These are phyloP conservation scores for Ophiognomonia clavigignenti-juglandacearum DNA, from an alignment of 2,329 filamentous ascomycete genomes.

Conservation along the genomic window DNA sequence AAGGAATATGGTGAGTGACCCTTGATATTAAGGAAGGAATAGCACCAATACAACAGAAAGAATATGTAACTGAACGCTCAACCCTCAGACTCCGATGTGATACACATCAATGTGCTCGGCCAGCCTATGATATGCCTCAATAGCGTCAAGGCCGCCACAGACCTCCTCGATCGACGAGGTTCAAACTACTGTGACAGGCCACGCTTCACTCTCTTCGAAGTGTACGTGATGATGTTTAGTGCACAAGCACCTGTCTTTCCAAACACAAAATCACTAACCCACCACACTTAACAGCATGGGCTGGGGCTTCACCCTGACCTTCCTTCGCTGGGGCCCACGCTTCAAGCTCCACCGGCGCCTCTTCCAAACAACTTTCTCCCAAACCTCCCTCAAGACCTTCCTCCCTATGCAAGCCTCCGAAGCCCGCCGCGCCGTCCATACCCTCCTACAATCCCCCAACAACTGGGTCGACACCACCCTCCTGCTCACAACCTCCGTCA, in stretches of 20 bases:
- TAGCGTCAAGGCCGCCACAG: constrained; percentile 28
- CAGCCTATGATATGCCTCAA: constrained; percentile 31
- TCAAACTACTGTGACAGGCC: constrained; percentile 32
- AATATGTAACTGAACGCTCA: constrained; percentile 1
- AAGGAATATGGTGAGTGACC: constrained; percentile 25
- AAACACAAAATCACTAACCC: not conserved
- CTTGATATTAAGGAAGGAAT: not conserved
- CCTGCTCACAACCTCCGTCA: constrained; percentile 22
- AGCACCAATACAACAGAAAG: not conserved
- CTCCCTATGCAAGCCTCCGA: constrained; percentile 28
- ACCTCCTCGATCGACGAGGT: constrained; percentile 33
- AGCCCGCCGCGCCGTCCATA: constrained; percentile 23
- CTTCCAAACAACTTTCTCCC: constrained; percentile 35
- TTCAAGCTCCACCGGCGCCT: constrained; percentile 36
- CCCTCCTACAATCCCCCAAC: constrained; percentile 17
- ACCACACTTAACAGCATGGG: constrained; percentile 29
- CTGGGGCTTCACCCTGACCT: constrained; percentile 39
- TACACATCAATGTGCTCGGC: constrained; percentile 25
- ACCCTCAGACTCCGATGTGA: constrained; percentile 23
- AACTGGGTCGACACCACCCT: constrained; percentile 22
- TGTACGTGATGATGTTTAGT: constrained; percentile 17
- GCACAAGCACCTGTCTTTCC: not conserved
- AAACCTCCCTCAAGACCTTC: constrained; percentile 27
- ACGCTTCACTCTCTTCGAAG: constrained; percentile 31
- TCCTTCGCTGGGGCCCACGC: constrained; percentile 32